Evolutionary conservation across 805 yeast species (phyloP), one percentile per base, ranked within the genome.

Genomic region (Metschnikowia henanensis): DNA sequence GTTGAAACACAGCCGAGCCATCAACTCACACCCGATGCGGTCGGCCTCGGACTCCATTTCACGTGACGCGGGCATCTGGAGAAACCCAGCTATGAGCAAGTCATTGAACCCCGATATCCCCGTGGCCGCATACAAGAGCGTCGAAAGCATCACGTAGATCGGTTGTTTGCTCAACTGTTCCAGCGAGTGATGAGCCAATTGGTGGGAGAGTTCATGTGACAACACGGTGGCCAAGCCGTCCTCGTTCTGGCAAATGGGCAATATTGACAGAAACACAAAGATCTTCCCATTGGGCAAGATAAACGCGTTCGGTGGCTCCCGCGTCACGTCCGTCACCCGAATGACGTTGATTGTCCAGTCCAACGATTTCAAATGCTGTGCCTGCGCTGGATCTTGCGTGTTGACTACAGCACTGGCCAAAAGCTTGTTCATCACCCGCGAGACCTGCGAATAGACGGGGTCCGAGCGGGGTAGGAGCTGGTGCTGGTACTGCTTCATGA

Each of bases 1-100:
- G 50, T 91, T 69, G 62, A 75, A 94, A 61, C 99, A 94, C 36
- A 95, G 95, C 46, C 81, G 71, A 2, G 96, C 80, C 96, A 92
- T 87, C 52, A 92, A 73, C 81, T 89, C 84, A 47, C 94, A 69
- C 0, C 99, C 99, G 23, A 94, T 91, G 56, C 84, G 83, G 64
- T 94, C 99, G 0, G 99, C 98, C 62, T 94, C 99, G 0, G 89
- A 77, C 64, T 94, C 99, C 96, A 89, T 89, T 46, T 80, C 88
- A 56, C 99, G 73, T 1, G 95, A 86, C 0, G 95, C 86, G 0
- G 97, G 97, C 77, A 84, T 77, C 51, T 80, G 78, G 37, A 90
- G 60, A 12, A 80, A 59, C 0, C 89, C 74, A 21, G 74, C 74
- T 13, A 87, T 62, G 20, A 76, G 45, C 25, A 86, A 50, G 40